phyloP scores from a whole-genome alignment of 2,329 filamentous ascomycete genomes.

The Gyromitra esculenta region DNA sequence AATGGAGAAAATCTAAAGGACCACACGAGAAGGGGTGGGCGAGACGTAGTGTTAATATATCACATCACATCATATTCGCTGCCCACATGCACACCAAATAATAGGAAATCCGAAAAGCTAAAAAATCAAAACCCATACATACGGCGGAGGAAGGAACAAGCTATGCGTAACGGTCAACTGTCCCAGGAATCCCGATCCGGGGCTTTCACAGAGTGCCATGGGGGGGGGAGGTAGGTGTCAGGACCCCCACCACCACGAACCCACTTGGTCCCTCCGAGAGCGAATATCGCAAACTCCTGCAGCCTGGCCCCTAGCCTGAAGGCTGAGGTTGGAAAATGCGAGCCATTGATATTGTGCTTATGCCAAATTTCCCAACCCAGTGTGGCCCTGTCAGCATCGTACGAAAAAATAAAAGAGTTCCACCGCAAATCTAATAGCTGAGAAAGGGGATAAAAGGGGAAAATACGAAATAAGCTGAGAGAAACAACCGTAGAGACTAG shows the following conservation, averaged over 20 bases:
- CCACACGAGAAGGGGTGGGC: constrained; percentile 2
- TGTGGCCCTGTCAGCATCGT: constrained; percentile 10
- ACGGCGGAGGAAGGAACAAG: constrained; percentile 27
- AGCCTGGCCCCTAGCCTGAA: constrained; percentile 26
- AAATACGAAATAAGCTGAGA: constrained; percentile 9
- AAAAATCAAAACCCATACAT: constrained; percentile 40
- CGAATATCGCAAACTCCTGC: constrained; percentile 41
- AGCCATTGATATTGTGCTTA: constrained; percentile 22
- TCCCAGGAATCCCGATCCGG: constrained; percentile 48
- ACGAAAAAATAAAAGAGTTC: constrained; percentile 6
- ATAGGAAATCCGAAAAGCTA: constrained; percentile 20
- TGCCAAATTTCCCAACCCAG: neutral
- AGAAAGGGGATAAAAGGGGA: constrained; percentile 21
- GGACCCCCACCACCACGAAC: constrained; percentile 29
- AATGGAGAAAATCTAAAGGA: constrained; percentile 22
- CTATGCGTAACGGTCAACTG: constrained; percentile 28
- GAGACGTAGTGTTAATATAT: constrained; percentile 35
- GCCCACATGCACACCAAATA: constrained; percentile 19
- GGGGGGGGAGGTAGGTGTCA: neutral
- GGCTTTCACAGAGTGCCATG: constrained; percentile 27
- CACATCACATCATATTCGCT: constrained; percentile 7
- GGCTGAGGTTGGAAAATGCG: constrained; percentile 18
- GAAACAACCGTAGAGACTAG: constrained; percentile 10
- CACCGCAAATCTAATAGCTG: neutral
- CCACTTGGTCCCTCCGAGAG: constrained; percentile 12